phyloP scores from a whole-genome alignment of 177 flowering plant species.

The Vitis hybrid region DNA sequence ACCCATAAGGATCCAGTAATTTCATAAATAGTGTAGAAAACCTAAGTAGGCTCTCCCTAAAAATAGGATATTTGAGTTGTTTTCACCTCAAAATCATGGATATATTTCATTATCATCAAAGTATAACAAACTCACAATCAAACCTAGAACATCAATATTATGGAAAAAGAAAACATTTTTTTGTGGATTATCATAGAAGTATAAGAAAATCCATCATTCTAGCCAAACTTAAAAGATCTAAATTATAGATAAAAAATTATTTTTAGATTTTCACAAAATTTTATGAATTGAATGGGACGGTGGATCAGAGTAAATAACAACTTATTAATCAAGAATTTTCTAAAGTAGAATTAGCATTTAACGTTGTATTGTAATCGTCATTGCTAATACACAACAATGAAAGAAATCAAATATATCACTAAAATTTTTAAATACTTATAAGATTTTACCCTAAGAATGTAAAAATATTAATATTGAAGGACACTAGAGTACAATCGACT shows the following conservation, averaged over 20 bases:
- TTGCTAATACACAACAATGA: constrained; percentile 26
- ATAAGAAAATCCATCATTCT: not conserved
- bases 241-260: not conserved
- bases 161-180: too few relatives aligned
- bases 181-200: too few relatives aligned
- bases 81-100: constrained; percentile 23
- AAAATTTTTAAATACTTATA: not conserved
- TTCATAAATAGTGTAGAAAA: constrained; percentile 1
- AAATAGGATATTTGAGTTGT: constrained; percentile 25
- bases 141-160: too few relatives aligned
- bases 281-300: not conserved
- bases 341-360: constrained; percentile 95
- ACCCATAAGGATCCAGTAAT: constrained; percentile 15
- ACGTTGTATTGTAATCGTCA: constrained; percentile 70
- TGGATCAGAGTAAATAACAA: constrained; percentile 63
- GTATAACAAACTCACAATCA: too few relatives aligned
- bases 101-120: constrained; percentile 9
- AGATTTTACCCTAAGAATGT: not conserved
- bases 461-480: not conserved
- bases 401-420: not conserved
- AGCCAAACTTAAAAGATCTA: not conserved
- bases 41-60: constrained; percentile 22
- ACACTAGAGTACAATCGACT: too few relatives aligned
- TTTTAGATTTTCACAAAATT: not conserved
- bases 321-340: constrained; percentile 86